Percentiles rank a stretch among this genome's conserved stretches.
phyloP scores from a whole-genome alignment of 768 basidiomycete species.

The Cubamyces sp. region DNA sequence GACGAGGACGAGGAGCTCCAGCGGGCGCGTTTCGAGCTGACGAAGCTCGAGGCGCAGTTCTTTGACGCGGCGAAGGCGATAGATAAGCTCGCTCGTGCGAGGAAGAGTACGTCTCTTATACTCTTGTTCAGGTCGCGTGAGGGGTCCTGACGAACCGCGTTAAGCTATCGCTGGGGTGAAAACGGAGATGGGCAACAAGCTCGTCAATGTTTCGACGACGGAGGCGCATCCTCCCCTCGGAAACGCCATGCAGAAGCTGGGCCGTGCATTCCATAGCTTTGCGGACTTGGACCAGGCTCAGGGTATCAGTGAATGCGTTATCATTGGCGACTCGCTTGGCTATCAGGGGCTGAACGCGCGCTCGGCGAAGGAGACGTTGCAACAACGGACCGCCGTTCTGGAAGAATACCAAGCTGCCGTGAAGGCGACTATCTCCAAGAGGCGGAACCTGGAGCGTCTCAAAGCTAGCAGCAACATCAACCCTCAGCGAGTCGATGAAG shows the following conservation, averaged over 20 bases:
- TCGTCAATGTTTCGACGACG: conserved; percentile 86
- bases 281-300: conserved; percentile 91
- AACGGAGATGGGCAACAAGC: conserved; percentile 91
- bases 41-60: conserved; percentile 89
- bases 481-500: conserved; percentile 86
- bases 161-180: conserved; percentile 78
- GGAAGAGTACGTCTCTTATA: conserved; percentile 64
- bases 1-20: conserved; percentile 96
- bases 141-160: conserved; percentile 6
- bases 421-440: conserved; percentile 91
- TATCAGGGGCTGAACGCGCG: conserved; percentile 98
- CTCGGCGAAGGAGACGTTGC: conserved; percentile 92
- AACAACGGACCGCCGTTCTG: conserved; percentile 86
- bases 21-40: conserved; percentile 87
- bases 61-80: conserved; percentile 91
- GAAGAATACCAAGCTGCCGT: conserved; percentile 95
- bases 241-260: conserved; percentile 82
- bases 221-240: conserved; percentile 87
- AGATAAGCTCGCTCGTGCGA: conserved; percentile 78
- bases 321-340: conserved; percentile 93
- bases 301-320: conserved; percentile 92
- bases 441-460: conserved; percentile 86
- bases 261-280: conserved; percentile 83
- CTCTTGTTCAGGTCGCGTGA: conserved; percentile 3
- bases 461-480: conserved; percentile 86